Evolutionary conservation across 179 eudicot species (phyloP), one percentile per base, ranked within the genome.

Genomic region (Corrigiola litoralis): DNA sequence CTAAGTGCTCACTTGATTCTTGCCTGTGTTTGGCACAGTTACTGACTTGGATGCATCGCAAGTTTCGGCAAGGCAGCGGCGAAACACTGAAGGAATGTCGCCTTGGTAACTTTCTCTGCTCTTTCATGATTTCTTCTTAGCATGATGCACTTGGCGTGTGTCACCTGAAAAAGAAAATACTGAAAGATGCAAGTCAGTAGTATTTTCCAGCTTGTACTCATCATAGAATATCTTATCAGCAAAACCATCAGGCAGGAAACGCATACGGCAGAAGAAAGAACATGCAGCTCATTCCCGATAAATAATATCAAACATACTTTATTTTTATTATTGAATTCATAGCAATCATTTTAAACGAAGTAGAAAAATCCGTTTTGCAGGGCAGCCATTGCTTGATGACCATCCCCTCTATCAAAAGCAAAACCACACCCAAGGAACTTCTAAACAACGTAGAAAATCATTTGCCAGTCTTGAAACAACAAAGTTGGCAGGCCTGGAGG

Each of bases 41-140:
- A 73, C 77, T 89, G 13, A 88, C 87, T 53, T 92, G 98, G 98
- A 87, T 92, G 98, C 98, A 92, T 72, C 95, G 98, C 23, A 89
- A 92, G 83, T 78, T 89, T 67, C 75, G 81, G 65, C 84, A 87
- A 74, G 84, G 81, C 34, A 80, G 74, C 58, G 69, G 29, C 52
- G 98, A 89, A 75, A 76, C 83, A 57, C 72, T 77, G 33, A 85
- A 80, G 72, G 98, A 89, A 32, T 75, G 72, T 65, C 61, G 84
- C 52, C 74, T 72, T 6, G 95, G 98, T 87, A 78, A 70, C 75
- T 44, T 38, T 12, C 58, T 69, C 45, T 8, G 16, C 3, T 58
- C 48, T 58, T 29, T 51, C 24, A 25, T 33, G 18, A 11, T 27
- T 18, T 4, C 29, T 44, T 33, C 45, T 33, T 34, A 21, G 34